phyloP scores from a whole-genome alignment of 2,329 filamentous ascomycete species.

The Coniella lustricola region DNA sequence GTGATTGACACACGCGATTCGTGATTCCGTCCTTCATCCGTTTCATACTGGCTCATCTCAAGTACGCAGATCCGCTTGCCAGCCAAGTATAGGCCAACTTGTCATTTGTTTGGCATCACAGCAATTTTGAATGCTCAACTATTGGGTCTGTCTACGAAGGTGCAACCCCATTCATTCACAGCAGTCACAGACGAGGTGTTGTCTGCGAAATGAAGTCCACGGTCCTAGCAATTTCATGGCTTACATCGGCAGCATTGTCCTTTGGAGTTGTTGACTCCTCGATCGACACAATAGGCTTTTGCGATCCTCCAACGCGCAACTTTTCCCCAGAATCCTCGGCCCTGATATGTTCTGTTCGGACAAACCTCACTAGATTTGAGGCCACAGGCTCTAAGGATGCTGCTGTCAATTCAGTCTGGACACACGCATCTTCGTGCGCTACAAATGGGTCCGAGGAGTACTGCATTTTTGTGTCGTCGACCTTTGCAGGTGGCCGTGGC shows the following conservation, averaged over 20 bases:
- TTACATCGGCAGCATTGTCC: neutral
- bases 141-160: no score
- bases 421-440: slow-evolving; percentile 21
- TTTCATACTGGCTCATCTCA: neutral
- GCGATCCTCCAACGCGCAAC: slow-evolving; percentile 5
- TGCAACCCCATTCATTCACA: neutral
- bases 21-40: no score
- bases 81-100: no score
- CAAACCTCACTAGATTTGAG: slow-evolving; percentile 7
- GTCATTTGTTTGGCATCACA: no score
- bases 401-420: slow-evolving; percentile 4
- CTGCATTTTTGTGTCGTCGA: slow-evolving; percentile 30
- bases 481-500: slow-evolving; percentile 30
- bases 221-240: neutral
- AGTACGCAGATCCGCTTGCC: neutral
- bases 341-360: slow-evolving; percentile 7
- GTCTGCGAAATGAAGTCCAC: neutral
- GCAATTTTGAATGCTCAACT: no score
- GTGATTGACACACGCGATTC: no score
- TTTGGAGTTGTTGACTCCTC: slow-evolving; percentile 1
- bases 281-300: slow-evolving; percentile 1
- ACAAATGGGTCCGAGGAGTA: slow-evolving; percentile 19
- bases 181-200: neutral
- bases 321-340: slow-evolving; percentile 6
- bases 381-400: neutral